Conservation (phyloP, 75 land plant genomes). For the Picea sitchensis region DNA sequence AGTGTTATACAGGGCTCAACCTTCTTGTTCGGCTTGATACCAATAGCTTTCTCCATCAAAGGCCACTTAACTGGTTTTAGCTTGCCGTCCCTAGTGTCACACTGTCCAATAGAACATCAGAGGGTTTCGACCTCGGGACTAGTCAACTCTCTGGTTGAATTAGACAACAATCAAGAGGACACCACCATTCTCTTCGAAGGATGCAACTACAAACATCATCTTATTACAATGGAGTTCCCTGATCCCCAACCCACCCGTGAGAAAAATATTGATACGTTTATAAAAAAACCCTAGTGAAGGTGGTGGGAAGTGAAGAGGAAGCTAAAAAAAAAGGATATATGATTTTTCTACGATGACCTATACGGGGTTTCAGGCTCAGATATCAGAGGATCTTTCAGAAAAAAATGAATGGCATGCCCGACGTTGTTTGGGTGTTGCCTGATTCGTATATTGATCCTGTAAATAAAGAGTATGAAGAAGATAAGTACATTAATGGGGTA, state of each 20-base stretch:
- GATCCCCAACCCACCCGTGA: slow-evolving; percentile 43
- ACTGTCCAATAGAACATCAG: not conserved
- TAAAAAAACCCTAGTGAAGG: slow-evolving; percentile 45
- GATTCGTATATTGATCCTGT: slow-evolving; percentile 66
- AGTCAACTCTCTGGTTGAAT: slow-evolving; percentile 39
- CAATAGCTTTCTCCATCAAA: not conserved
- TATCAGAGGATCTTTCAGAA: slow-evolving; percentile 13
- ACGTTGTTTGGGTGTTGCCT: slow-evolving; percentile 60
- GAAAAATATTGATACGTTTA: slow-evolving; percentile 50
- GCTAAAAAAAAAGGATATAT: slow-evolving; percentile 9
- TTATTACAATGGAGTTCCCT: slow-evolving; percentile 51
- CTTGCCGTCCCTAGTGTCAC: not conserved
- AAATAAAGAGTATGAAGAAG: slow-evolving; percentile 65
- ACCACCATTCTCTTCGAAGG: slow-evolving; percentile 67
- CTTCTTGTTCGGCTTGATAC: not conserved
- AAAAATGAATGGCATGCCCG: slow-evolving; percentile 30
- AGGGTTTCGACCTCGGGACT: slow-evolving; percentile 19
- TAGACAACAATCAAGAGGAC: slow-evolving; percentile 20
- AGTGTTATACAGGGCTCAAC: not conserved
- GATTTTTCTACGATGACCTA: slow-evolving; percentile 13
- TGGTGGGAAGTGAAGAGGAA: slow-evolving; percentile 27
- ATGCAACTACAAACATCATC: slow-evolving; percentile 67
- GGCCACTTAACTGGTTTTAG: not conserved
- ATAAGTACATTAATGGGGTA: slow-evolving; percentile 9
- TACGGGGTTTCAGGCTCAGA: slow-evolving; percentile 14